Evolutionary conservation across 768 basidiomycete species (phyloP), one percentile per base, ranked within the genome.

Genomic region (Suillus hirtellus): DNA sequence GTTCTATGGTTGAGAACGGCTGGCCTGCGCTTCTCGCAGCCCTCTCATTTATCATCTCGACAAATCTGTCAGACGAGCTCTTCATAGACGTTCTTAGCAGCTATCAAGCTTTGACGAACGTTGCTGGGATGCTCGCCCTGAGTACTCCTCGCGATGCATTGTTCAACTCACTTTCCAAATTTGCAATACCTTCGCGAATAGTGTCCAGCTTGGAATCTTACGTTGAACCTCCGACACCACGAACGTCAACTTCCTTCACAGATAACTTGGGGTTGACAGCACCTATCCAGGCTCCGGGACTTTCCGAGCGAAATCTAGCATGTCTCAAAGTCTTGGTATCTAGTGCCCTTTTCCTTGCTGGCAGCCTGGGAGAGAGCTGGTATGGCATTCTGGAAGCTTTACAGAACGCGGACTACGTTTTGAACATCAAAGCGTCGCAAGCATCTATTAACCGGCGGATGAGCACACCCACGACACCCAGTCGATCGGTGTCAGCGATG

Each of bases 21-120:
- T 99, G 96, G 96, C 96, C 96, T 0, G 93, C 95, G 1, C 80
- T 98, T 1, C 86, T 98, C 11, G 95, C 96, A 0, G 90, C 94
- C 0, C 80, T 96, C 1, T 94, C 95, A 0, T 96, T 94, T 76
- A 83, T 94, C 69, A 89, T 98, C 65, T 85, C 87, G 3, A 96
- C 95, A 11, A 94, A 94, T 70, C 85, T 99, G 17, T 95, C 95
- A 0, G 95, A 96, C 69, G 89, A 92, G 54, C 85, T 98, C 2
- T 98, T 99, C 72, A 88, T 89, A 11, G 95, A 96, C 53, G 89
- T 92, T 7, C 81, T 97, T 5, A 83, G 85, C 3, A 89, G 91
- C 64, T 86, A 93, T 64, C 92, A 96, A 69, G 86, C 89, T 8
- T 84, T 98, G 77, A 89, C 92, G 3, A 89, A 92, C 63, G 92